Evolutionary conservation across 768 basidiomycete species (phyloP).

Genomic region (Hysterangium stoloniferum): DNA sequence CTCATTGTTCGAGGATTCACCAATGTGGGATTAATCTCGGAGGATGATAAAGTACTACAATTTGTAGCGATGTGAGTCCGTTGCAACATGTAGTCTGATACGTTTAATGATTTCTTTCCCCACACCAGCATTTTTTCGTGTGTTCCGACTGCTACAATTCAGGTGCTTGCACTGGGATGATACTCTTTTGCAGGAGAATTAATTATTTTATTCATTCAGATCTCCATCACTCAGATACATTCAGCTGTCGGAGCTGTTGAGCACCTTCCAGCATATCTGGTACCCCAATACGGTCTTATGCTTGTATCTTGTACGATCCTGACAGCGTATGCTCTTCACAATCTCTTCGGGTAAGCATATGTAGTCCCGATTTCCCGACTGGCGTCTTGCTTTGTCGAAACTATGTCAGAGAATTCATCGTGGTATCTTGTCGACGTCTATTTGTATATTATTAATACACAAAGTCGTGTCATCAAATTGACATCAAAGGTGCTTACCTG

Average conservation of each 20-base stretch:
- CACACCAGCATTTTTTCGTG: conserved; percentile 46
- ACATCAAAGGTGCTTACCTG: too few relatives aligned
- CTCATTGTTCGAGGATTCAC: conserved; percentile 46
- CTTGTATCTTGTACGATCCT: conserved; percentile 30
- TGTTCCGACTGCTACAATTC: conserved; percentile 52
- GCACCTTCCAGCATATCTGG: conserved; percentile 52
- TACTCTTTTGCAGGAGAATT: too few relatives aligned
- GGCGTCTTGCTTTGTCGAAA: too few relatives aligned
- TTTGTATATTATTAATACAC: too few relatives aligned
- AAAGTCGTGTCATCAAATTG: too few relatives aligned
- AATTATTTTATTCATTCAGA: conserved; percentile 26
- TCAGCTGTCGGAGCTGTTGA: conserved; percentile 59
- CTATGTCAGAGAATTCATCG: too few relatives aligned
- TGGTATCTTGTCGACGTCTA: too few relatives aligned
- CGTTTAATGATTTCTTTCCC: not conserved
- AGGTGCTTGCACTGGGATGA: too few relatives aligned
- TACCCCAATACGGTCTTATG: conserved; percentile 45
- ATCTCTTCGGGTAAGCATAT: conserved; percentile 28
- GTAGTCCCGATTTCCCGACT: too few relatives aligned
- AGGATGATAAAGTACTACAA: conserved; percentile 48
- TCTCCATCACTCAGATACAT: conserved; percentile 57
- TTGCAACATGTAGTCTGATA: not conserved
- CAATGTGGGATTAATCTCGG: conserved; percentile 36
- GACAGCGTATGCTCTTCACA: conserved; percentile 29
- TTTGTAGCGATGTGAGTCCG: conserved; percentile 60